phyloP scores from a whole-genome alignment of 2,329 filamentous ascomycete species.

The Claviceps africana region DNA sequence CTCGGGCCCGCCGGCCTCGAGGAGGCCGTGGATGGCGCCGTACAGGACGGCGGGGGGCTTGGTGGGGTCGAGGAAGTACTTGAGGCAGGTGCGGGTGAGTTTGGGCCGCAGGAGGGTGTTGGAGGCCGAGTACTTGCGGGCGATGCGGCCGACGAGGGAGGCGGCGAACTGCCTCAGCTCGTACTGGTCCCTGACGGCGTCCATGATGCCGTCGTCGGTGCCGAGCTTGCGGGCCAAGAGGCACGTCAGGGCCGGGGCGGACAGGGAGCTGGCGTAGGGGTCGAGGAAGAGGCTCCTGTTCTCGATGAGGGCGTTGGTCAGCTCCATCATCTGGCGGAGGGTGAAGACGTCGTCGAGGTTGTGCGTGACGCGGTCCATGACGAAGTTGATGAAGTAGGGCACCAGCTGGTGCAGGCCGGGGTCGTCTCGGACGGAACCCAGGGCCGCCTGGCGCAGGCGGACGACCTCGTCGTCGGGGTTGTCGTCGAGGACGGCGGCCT shows the following conservation, averaged over 20 bases:
- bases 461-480: constrained; percentile 64
- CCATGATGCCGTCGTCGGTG: constrained; percentile 33
- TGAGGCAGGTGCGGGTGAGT: constrained; percentile 83
- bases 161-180: constrained; percentile 73
- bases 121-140: constrained; percentile 64
- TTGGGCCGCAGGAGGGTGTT: constrained; percentile 76
- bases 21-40: constrained; percentile 70
- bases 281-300: constrained; percentile 66
- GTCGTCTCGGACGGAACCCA: constrained; percentile 75
- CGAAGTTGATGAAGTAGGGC: constrained; percentile 92
- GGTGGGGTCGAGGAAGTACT: constrained; percentile 76
- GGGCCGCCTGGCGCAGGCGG: constrained; percentile 64
- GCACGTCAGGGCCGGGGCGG: constrained; percentile 83
- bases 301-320: constrained; percentile 69
- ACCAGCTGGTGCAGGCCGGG: constrained; percentile 89
- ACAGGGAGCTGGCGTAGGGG: constrained; percentile 49
- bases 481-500: constrained; percentile 75
- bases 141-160: constrained; percentile 65
- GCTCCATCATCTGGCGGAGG: constrained; percentile 81
- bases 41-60: constrained; percentile 77
- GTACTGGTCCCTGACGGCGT: constrained; percentile 51
- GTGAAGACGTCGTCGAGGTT: constrained; percentile 81
- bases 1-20: constrained; percentile 57
- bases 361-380: constrained; percentile 91
- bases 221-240: constrained; percentile 68